Base-by-base conservation (phyloP, 257 asterid species). In the Forsythia viridissima region DNA sequence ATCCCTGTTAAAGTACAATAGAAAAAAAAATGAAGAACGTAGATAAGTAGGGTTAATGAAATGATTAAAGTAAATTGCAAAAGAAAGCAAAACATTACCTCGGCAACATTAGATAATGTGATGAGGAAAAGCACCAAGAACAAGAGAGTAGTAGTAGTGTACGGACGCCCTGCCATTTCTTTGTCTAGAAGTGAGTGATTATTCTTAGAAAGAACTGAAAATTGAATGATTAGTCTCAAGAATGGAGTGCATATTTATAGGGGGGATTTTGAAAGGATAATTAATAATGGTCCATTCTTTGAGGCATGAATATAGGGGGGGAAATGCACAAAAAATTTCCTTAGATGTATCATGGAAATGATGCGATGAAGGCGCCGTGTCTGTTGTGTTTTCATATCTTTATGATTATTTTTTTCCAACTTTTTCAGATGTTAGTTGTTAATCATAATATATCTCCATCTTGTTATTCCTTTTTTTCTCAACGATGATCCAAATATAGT, bases 301-400 rank as follows among this genome's bases (percentile, higher is more conserved):
- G 72, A 72, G 94, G 91, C 92, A 89, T 79, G 76, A 81, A 85
- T 76, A 52, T 73, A 66, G 94, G 89, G 72, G 41, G 34, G 34
- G 34, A 30, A 30, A 79, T 70, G 51, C 82, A 76, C 74, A 74
- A 59, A 79, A 79, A 75, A 83, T 80, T 80, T 78, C 52, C 34
- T 76, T 5, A 51, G 73, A 69, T 72, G 61, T 46, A 78, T 82
- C 68, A 72, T 42, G 77, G 68, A 71, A 73, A 77, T 70, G 16
- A 72, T 66, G 73, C 88, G 84, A 20, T 74, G 84, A 88, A 78
- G 83, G 78, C 90, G 90, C 88, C 92, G 88, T 83, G 89, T 81
- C 84, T 83, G 75, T n/a, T 84, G 89, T 80, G 69, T 6, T 74
- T 74, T 5, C 78, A 61, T 39, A 57, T 76, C 52, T 59, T 4